Base-by-base conservation (phyloP, 495 filamentous ascomycete genomes). In the Aspergillus ellipticus region DNA sequence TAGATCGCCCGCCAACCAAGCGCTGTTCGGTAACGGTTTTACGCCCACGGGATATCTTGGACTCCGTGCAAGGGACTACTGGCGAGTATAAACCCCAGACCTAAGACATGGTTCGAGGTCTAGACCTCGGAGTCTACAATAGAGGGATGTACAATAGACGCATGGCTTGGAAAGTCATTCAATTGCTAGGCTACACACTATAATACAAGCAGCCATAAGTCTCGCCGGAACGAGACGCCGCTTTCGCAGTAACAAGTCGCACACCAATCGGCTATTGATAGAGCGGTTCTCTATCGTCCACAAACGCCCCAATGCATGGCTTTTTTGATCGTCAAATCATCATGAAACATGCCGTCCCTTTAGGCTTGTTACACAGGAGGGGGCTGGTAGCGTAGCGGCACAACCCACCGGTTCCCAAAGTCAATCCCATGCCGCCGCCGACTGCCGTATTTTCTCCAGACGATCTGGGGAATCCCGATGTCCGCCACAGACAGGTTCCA, bases 361-460 rank as follows among this genome's bases (percentile, higher is more conserved):
- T n/a, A 15, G 4, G 13, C 11, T 26, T 37, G 21, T 60, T 45
- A 69, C 17, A 55, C 57, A 13, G 58, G 37, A 13, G 66, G 45
- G 0, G 67, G 55, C 21, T 78, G 74, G 53, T 64, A 72, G 39
- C 69, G 71, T 45, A 78, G 56, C 13, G 72, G 68, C 11, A 92
- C 78, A 50, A 96, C 86, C 93, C 93, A 97, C 50, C 83, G 79
- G 42, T 84, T 83, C 22, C 87, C 90, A 75, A 96, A 96, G 61
- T 90, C 89, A 29, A 96, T 84, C 0, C 90, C 90, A 56, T 86
- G 82, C 21, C 89, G 80, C 54, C 88, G 80, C 57, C 86, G 85
- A 3, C 87, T 89, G 4, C 89, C 90, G 35, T 90, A 90, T 65
- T 91, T 92, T 64, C 85, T 87, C 91, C 94, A 96, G 0, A 88